These are phyloP conservation scores for Schwanniomyces etchellsii DNA, from an alignment of 1,139 yeast species.

Conservation along the genomic window DNA sequence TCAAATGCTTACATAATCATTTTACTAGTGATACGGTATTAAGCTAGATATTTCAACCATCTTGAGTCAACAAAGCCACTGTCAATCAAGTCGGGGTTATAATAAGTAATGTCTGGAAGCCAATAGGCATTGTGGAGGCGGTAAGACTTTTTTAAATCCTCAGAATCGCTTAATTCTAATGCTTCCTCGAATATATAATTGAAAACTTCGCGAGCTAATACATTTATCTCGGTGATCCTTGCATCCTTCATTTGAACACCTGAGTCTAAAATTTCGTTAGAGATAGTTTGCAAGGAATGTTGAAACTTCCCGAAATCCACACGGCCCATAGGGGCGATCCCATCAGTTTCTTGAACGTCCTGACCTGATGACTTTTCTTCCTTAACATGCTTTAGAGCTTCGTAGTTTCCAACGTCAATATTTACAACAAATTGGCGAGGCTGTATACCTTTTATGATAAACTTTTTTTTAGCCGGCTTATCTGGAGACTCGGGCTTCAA, in stretches of 20 bases:
- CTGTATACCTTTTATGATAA: conserved; percentile 83
- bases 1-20: too few species aligned
- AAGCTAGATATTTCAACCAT: conserved; percentile 39
- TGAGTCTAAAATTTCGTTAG: conserved; percentile 19
- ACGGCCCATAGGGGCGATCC: conserved; percentile 28
- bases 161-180: conserved; percentile 20
- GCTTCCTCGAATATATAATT: conserved; percentile 26
- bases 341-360: conserved; percentile 12
- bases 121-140: conserved; percentile 35
- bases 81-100: conserved; percentile 38
- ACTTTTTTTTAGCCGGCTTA: conserved; percentile 56
- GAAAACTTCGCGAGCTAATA: conserved; percentile 25
- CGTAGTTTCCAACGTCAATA: conserved; percentile 41
- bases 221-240: conserved; percentile 20
- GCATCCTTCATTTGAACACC: conserved; percentile 14
- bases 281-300: conserved; percentile 19
- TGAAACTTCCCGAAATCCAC: conserved; percentile 31
- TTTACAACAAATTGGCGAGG: conserved; percentile 42
- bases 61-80: conserved; percentile 26
- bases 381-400: conserved; percentile 31
- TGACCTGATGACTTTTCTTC: conserved; percentile 6
- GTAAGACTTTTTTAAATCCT: conserved; percentile 25
- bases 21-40: conserved; percentile 4
- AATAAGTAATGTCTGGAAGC: conserved; percentile 37
- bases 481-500: conserved; percentile 38